Evolutionary conservation across 2,329 filamentous ascomycete genomes (phyloP), one percentile per base, ranked within the genome.

Genomic region (Leptographium radiaticola): DNA sequence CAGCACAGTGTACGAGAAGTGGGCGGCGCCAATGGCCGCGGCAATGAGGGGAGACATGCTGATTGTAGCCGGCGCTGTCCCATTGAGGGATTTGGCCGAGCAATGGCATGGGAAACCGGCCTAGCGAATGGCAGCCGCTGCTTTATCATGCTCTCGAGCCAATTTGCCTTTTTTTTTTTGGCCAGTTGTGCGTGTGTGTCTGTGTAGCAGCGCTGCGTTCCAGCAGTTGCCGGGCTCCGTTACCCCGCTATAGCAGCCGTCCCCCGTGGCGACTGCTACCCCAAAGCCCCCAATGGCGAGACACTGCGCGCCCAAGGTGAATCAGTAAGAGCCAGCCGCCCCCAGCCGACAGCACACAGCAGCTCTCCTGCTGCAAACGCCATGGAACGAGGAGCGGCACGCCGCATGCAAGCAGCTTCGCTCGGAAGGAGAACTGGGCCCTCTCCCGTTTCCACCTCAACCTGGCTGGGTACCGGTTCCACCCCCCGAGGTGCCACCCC

Each of bases 61-160:
- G 36, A 38, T 10, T 38, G 36, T 11, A 38, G 36, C 36, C 15
- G 9, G 10, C 6, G 6, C 1, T n/a, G 11, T 18, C 16, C 39
- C n/a, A 7, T 11, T 49, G 47, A 49, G 47, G 47, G 6, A 49
- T 49, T 49, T 49, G 38, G 3, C 25, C 2, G 25, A 25, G 25
- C 5, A 2, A 25, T 25, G 25, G 25, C 25, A 25, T 25, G 25
- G 25, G 25, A 25, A 25, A 25, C 5, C 25, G 25, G 25, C 25
- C 25, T 25, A 44, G 44, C 54, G 57, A 58, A 59, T 59, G 16
- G 53, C 30, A 53, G 54, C 33, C 2, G 44, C 51, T 50, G 53
- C 45, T 56, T 57, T 56, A 54, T 49, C 51, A 56, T 51, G 42
- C 53, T 11, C 15, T 18, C 40, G n/a, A 51, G 42, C 39, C 52